These are phyloP conservation scores for Teunomyces kruisii DNA, from an alignment of 805 yeast species.

Conservation along the genomic window DNA sequence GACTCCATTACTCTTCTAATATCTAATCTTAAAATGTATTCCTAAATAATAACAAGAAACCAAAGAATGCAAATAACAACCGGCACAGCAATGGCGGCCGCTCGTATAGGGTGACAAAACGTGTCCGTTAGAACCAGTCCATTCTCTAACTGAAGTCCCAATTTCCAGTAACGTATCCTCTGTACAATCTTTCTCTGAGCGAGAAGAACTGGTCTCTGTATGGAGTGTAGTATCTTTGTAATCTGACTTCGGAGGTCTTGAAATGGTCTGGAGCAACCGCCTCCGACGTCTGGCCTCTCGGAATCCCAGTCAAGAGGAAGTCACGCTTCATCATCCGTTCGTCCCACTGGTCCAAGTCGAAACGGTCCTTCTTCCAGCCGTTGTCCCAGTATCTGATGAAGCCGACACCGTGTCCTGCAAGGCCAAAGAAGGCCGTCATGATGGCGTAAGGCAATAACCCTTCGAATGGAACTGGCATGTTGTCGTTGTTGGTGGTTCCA, in stretches of 20 bases:
- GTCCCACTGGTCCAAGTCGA: constrained; percentile 44
- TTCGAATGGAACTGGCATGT: constrained; percentile 49
- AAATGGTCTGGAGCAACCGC: constrained; percentile 75
- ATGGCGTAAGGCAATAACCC: constrained; percentile 47
- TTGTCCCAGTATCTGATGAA: constrained; percentile 49
- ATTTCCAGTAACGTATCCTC: constrained; percentile 45
- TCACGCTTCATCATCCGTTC: constrained; percentile 65
- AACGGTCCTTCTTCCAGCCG: constrained; percentile 49
- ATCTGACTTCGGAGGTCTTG: constrained; percentile 54
- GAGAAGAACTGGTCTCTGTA: constrained; percentile 47
- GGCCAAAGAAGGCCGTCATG: constrained; percentile 45
- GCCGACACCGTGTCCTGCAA: constrained; percentile 47
- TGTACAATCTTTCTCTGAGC: constrained; percentile 47
- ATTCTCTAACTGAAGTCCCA: constrained; percentile 39
- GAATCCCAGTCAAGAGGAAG: constrained; percentile 69
- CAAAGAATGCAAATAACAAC: not conserved
- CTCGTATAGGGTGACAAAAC: not conserved
- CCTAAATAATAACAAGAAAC: not conserved
- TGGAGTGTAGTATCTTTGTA: constrained; percentile 45
- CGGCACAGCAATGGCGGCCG: not conserved
- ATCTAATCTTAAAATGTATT: not conserved
- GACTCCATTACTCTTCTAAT: no score
- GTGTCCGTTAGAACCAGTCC: not conserved
- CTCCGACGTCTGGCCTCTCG: constrained; percentile 64
- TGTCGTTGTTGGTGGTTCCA: constrained; percentile 7